Conservation (phyloP, 129 eudicot species). For the Ambrosia trifida region DNA sequence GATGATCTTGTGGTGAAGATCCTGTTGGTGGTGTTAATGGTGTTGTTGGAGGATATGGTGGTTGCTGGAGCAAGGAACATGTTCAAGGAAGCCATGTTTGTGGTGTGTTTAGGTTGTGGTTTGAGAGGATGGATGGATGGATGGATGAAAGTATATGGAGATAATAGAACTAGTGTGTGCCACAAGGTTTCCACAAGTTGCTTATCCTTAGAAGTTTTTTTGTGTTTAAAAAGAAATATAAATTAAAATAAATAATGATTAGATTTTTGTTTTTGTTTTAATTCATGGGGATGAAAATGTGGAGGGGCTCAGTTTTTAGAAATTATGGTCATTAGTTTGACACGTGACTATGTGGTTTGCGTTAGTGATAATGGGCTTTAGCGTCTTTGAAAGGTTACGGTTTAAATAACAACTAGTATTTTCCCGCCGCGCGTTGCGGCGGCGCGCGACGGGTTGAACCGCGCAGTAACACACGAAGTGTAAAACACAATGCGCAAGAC, state of each 20-base stretch:
- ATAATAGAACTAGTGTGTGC: slow-evolving; percentile 32
- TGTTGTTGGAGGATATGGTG: slow-evolving; percentile 17
- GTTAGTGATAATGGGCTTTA: neutral
- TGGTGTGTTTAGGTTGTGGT: slow-evolving; percentile 11
- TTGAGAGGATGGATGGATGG: slow-evolving; percentile 29
- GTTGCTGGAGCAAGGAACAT: slow-evolving; percentile 44
- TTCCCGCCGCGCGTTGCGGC: too few species aligned
- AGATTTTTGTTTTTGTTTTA: neutral
- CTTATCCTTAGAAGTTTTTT: slow-evolving; percentile 38
- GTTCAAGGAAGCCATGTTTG: slow-evolving; percentile 45
- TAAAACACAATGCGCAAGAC: too few species aligned
- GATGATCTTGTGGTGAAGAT: slow-evolving; percentile 26
- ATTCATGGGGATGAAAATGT: slow-evolving; percentile 34
- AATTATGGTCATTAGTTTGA: slow-evolving; percentile 40
- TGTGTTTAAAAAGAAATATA: neutral
- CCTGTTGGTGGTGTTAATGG: slow-evolving; percentile 2
- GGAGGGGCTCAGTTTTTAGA: slow-evolving; percentile 34
- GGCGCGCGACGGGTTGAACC: too few species aligned
- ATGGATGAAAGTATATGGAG: slow-evolving; percentile 31
- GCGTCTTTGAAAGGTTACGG: too few species aligned
- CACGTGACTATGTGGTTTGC: slow-evolving; percentile 36
- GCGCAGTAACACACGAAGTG: too few species aligned
- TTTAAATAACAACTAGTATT: too few species aligned
- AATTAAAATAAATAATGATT: neutral
- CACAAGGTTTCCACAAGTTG: slow-evolving; percentile 45